Conservation (phyloP, 2,329 filamentous ascomycete species). For the Alternaria triticimaculans region DNA sequence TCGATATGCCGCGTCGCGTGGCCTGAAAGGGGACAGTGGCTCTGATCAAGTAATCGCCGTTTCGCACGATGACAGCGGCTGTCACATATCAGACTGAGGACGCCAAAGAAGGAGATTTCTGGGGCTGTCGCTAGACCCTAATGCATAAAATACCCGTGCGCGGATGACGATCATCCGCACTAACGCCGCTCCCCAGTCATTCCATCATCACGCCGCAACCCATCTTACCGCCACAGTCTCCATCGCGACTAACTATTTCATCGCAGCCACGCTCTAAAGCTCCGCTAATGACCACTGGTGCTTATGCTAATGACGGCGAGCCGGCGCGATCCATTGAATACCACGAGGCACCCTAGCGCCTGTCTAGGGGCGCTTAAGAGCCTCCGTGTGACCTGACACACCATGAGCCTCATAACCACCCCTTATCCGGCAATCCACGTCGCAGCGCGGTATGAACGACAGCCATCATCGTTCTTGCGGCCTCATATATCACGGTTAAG, state of each 20-base stretch:
- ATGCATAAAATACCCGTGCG: slow-evolving; percentile 18
- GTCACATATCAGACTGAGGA: not conserved
- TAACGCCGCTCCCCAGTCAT: slow-evolving; percentile 6
- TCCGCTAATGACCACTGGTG: slow-evolving; percentile 16
- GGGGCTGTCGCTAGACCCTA: slow-evolving; percentile 8
- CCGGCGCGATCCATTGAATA: not conserved
- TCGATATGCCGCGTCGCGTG: not conserved
- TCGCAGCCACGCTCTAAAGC: slow-evolving; percentile 1
- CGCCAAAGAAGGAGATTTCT: not conserved
- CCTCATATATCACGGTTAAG: slow-evolving; percentile 39
- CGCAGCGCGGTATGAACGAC: slow-evolving; percentile 37
- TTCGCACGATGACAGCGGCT: slow-evolving; percentile 11
- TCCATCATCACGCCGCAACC: slow-evolving; percentile 2
- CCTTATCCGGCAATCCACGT: slow-evolving; percentile 36
- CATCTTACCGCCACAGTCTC: slow-evolving; percentile 9
- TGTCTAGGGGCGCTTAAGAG: slow-evolving; percentile 31
- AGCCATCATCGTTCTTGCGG: slow-evolving; percentile 23
- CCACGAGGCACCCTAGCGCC: slow-evolving; percentile 10
- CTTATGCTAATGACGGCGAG: not conserved
- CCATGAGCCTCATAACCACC: slow-evolving; percentile 31
- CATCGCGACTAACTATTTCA: not conserved
- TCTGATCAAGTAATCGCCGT: not conserved
- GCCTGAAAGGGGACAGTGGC: not conserved
- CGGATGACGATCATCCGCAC: slow-evolving; percentile 19
- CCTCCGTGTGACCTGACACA: slow-evolving; percentile 34